These are phyloP conservation scores for Lachancea waltii DNA, from an alignment of 805 yeast genomes.

Conservation along the genomic window DNA sequence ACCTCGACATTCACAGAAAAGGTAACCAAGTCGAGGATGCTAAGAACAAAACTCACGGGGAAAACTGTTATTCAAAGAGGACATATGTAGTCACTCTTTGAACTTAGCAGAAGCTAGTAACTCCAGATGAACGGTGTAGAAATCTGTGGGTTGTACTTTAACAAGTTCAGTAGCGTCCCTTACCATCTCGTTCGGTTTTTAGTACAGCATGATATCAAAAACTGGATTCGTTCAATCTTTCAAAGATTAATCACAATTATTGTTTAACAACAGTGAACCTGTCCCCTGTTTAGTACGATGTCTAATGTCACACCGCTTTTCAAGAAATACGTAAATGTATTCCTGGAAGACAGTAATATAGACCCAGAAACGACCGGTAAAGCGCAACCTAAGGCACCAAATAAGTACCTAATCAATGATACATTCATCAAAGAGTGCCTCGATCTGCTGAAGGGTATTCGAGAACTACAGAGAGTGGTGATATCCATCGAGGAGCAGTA, in stretches of 20 bases:
- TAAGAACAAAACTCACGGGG: no score
- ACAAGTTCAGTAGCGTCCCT: no score
- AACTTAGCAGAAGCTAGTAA: no score
- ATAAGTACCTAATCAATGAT: constrained; percentile 18
- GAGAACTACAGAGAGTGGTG: constrained; percentile 27
- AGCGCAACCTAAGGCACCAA: not conserved
- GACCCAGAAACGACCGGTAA: not conserved
- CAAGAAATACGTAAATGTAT: constrained; percentile 23
- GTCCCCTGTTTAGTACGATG: constrained; percentile 14
- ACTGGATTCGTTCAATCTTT: no score
- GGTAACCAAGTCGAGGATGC: no score
- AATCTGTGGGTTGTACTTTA: no score
- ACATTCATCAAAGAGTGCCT: constrained; percentile 28
- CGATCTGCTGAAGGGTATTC: constrained; percentile 24
- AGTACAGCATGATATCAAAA: constrained; percentile 1
- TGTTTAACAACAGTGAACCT: not conserved
- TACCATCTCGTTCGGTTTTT: not conserved
- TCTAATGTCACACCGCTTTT: constrained; percentile 27
- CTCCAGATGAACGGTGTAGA: no score
- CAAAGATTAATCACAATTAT: no score
- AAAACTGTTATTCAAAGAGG: no score
- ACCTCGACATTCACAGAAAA: no score
- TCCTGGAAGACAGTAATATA: constrained; percentile 14
- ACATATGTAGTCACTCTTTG: no score
- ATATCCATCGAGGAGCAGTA: constrained; percentile 26